Percentiles rank a stretch among this genome's conserved stretches.
Conservation (phyloP, 257 asterid genomes). For the Rhazya stricta region DNA sequence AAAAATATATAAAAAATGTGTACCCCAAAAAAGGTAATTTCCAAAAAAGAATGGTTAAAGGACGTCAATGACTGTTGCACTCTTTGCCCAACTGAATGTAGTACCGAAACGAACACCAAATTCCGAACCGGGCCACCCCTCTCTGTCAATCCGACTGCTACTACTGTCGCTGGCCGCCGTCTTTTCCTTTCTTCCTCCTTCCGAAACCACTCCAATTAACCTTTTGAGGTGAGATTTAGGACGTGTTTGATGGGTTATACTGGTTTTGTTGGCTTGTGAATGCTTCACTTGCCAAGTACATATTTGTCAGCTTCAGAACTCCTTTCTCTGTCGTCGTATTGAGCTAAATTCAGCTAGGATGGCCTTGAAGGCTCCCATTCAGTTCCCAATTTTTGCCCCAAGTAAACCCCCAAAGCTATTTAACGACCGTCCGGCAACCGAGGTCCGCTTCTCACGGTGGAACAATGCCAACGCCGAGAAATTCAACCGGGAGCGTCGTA, state of each 20-base stretch:
- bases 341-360: constrained; percentile 16
- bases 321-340: not conserved
- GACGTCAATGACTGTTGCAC: no score
- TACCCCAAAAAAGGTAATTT: no score
- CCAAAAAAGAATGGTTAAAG: no score
- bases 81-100: not conserved
- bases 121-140: not conserved
- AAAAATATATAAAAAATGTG: no score
- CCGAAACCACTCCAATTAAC: not conserved
- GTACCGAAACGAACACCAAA: not conserved
- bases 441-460: constrained; percentile 90
- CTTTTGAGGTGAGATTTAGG: not conserved
- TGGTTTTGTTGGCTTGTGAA: not conserved
- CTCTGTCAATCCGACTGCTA: not conserved
- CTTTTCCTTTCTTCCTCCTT: not conserved
- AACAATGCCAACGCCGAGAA: constrained; percentile 94
- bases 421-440: constrained; percentile 47
- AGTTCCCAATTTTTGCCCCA: constrained; percentile 70
- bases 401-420: constrained; percentile 35
- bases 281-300: not conserved
- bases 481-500: constrained; percentile 48
- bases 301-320: not conserved
- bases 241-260: not conserved
- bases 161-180: not conserved
- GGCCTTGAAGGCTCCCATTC: constrained; percentile 45